Conservation (phyloP, 768 basidiomycete genomes). For the Porphyrellus cyaneotinctus region DNA sequence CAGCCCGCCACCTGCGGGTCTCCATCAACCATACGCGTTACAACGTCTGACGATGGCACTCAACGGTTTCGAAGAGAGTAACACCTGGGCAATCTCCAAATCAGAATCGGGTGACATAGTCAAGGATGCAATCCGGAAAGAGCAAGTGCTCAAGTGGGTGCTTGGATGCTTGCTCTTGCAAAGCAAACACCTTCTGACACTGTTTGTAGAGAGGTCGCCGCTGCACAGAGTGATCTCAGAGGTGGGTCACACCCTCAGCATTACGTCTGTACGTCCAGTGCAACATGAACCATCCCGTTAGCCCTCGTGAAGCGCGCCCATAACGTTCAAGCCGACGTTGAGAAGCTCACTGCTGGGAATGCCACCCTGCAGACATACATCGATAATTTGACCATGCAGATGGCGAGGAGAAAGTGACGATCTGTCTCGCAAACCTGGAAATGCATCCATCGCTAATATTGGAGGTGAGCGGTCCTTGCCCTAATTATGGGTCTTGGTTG, state of each 20-base stretch:
- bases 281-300: constrained; percentile 26
- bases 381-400: constrained; percentile 83
- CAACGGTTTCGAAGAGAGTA: constrained; percentile 37
- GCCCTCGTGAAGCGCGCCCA: constrained; percentile 67
- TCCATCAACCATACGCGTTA: no score
- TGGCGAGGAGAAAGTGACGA: constrained; percentile 68
- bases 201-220: constrained; percentile 59
- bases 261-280: not conserved
- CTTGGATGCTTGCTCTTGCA: not conserved
- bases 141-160: constrained; percentile 72
- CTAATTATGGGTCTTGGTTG: not conserved
- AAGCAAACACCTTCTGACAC: not conserved
- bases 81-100: constrained; percentile 48
- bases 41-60: constrained; percentile 40
- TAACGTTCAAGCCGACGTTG: constrained; percentile 70
- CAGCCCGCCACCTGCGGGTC: no score
- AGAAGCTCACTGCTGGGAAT: constrained; percentile 75
- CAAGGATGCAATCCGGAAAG: constrained; percentile 73
- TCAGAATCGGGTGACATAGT: constrained; percentile 57
- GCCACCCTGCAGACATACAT: constrained; percentile 86
- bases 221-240: constrained; percentile 73
- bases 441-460: not conserved
- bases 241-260: constrained; percentile 40
- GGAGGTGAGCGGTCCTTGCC: constrained; percentile 2
- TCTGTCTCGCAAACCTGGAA: not conserved